A percentile compares a stretch with the other conserved stretches of the same genome.
Conservation (phyloP, 179 eudicot species). For the Vitellaria paradoxa region DNA sequence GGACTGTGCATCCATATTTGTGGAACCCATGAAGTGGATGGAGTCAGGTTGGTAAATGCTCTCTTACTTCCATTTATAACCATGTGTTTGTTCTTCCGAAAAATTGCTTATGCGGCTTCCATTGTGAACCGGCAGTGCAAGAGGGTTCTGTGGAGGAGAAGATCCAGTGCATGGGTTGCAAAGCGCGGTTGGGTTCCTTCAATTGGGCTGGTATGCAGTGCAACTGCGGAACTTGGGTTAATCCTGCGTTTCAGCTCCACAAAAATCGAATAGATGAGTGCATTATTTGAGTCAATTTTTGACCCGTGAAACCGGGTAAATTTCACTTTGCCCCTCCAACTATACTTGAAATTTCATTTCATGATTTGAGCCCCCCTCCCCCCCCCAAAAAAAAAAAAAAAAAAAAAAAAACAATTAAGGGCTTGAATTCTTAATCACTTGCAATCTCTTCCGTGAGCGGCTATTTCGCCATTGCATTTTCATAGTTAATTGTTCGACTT, state of each 20-base stretch:
- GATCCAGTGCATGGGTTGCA: constrained; percentile 82
- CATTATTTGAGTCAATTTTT: constrained; percentile 9
- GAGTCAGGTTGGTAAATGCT: constrained; percentile 41
- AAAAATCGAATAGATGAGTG: constrained; percentile 75
- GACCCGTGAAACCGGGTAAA: not conserved
- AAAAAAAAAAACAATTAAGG: no score
- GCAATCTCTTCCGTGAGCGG: no score
- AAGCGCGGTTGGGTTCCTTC: constrained; percentile 68
- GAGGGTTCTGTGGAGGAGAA: constrained; percentile 71
- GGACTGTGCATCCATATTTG: constrained; percentile 74
- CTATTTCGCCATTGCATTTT: no score
- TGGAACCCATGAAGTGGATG: constrained; percentile 99
- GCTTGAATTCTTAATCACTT: no score
- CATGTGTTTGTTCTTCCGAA: not conserved
- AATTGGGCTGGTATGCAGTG: constrained; percentile 86
- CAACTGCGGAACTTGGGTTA: constrained; percentile 85
- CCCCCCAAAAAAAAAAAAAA: no score
- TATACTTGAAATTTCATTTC: no score
- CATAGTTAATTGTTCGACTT: no score
- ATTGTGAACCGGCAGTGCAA: constrained; percentile 45
- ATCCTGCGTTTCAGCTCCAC: constrained; percentile 82
- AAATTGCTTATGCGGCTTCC: not conserved
- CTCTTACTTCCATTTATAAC: not conserved
- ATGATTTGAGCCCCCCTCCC: no score
- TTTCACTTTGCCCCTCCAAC: no score